A percentile compares a stretch with the other conserved stretches of the same genome.
These are phyloP conservation scores for Agrocybe pediades DNA, from an alignment of 768 basidiomycete genomes.

Conservation along the genomic window DNA sequence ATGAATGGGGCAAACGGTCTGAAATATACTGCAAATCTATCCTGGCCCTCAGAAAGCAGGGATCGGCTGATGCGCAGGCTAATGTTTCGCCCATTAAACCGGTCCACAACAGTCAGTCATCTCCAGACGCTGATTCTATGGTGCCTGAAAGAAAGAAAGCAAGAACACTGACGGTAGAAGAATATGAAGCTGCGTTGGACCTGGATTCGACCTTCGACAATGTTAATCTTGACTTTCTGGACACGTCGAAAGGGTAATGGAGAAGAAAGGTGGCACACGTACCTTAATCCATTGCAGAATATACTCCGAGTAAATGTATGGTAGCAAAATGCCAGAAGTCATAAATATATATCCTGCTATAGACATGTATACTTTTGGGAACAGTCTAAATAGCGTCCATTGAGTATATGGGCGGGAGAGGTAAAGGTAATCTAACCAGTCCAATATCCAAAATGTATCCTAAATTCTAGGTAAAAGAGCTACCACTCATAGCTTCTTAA, in stretches of 20 bases:
- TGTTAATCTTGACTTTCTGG: slow-evolving; percentile 37
- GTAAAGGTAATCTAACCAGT: slow-evolving; percentile 19
- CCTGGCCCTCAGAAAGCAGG: slow-evolving; percentile 52
- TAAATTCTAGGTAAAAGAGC: slow-evolving; percentile 1
- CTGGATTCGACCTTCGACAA: slow-evolving; percentile 47
- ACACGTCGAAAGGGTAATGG: background rate
- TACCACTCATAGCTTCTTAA: slow-evolving; percentile 64
- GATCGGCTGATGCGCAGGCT: background rate
- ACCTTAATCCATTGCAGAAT: background rate
- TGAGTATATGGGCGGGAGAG: slow-evolving; percentile 9
- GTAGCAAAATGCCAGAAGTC: background rate
- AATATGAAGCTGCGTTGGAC: slow-evolving; percentile 54
- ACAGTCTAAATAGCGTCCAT: slow-evolving; percentile 10
- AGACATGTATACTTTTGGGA: slow-evolving; percentile 16
- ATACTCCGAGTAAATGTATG: background rate
- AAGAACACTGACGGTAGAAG: slow-evolving; percentile 43
- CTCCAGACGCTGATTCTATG: background rate
- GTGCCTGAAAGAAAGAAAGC: slow-evolving; percentile 35
- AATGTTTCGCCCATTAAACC: background rate
- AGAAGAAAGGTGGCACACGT: background rate
- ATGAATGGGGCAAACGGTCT: slow-evolving; percentile 84
- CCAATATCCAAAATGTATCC: slow-evolving; percentile 19
- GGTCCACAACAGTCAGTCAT: background rate
- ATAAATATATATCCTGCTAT: slow-evolving; percentile 13
- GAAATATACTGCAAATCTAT: slow-evolving; percentile 73